Evolutionary conservation across 805 yeast genomes (phyloP).

Genomic region (Zygosaccharomyces lentus): DNA sequence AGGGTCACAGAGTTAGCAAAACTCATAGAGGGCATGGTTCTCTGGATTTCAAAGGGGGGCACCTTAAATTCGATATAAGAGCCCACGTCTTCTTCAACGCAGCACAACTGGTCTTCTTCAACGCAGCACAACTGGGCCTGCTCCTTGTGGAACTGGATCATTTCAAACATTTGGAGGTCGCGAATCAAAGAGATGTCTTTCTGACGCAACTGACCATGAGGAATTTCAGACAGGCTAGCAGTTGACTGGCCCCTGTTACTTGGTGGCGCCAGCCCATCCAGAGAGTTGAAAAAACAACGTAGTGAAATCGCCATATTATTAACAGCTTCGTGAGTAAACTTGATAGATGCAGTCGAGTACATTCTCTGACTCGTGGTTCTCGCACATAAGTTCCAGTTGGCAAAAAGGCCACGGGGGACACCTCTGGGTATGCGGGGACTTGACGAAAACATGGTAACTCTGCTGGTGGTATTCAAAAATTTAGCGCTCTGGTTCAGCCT

Average conservation of each 20-base stretch:
- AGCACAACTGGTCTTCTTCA: conserved; percentile 12
- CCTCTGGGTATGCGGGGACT: conserved; percentile 17
- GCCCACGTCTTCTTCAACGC: conserved; percentile 34
- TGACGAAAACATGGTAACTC: conserved; percentile 12
- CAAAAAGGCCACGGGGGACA: conserved; percentile 19
- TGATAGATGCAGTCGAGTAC: conserved; percentile 23
- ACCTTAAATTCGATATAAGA: conserved; percentile 56
- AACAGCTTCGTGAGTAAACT: conserved; percentile 50
- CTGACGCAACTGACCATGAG: conserved; percentile 1
- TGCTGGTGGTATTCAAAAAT: background rate
- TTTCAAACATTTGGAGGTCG: conserved; percentile 26
- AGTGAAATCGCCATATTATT: conserved; percentile 50
- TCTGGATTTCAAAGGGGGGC: conserved; percentile 34
- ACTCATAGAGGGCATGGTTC: conserved; percentile 38
- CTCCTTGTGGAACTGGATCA: conserved; percentile 30
- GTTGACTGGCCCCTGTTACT: conserved; percentile 16
- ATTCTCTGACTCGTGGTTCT: conserved; percentile 15
- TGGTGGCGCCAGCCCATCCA: conserved; percentile 28
- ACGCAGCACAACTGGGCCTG: conserved; percentile 5
- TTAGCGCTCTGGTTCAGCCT: conserved; percentile 1
- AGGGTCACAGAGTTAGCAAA: conserved; percentile 46
- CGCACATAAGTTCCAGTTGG: conserved; percentile 23
- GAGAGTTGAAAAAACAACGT: conserved; percentile 37
- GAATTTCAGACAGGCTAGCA: conserved; percentile 6
- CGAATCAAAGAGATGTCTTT: conserved; percentile 13